Percentiles rank a stretch among this genome's conserved stretches.
phyloP scores from a whole-genome alignment of 257 asterid species.

The Scutellaria galericulata region DNA sequence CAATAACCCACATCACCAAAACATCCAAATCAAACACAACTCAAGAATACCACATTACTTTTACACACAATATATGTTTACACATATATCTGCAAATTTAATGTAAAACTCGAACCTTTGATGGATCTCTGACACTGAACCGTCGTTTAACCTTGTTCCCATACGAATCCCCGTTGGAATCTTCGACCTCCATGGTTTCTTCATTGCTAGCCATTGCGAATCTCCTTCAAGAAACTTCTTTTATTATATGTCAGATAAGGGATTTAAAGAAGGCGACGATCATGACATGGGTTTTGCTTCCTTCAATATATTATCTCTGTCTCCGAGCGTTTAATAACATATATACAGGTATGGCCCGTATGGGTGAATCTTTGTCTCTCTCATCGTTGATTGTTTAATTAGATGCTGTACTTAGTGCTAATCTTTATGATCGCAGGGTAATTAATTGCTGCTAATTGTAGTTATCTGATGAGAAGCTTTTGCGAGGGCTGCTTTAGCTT shows the following conservation, averaged over 20 bases:
- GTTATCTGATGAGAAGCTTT: neutral
- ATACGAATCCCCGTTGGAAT: conserved; percentile 55
- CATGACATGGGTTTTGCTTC: conserved; percentile 39
- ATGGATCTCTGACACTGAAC: conserved; percentile 76
- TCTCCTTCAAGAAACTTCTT: conserved; percentile 31
- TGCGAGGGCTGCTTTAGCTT: no score
- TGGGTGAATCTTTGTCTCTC: neutral
- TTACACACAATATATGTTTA: neutral
- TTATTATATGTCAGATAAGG: neutral
- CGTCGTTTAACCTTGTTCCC: conserved; percentile 51
- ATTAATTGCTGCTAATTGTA: neutral
- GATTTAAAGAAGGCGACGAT: conserved; percentile 26
- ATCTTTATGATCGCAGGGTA: neutral
- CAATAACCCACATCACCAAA: conserved; percentile 29
- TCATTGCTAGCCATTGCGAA: conserved; percentile 59
- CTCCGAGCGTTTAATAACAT: neutral
- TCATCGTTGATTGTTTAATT: no score
- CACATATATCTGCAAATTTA: neutral
- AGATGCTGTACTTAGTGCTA: neutral
- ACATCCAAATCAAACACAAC: conserved; percentile 22
- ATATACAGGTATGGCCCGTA: neutral
- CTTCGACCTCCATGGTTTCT: conserved; percentile 67
- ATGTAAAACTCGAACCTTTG: conserved; percentile 53
- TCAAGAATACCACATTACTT: conserved; percentile 20
- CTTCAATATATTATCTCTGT: neutral